Percentiles rank a stretch among this genome's conserved stretches.
Conservation (phyloP, 768 basidiomycete species). For the Rossbeevera mucosa region DNA sequence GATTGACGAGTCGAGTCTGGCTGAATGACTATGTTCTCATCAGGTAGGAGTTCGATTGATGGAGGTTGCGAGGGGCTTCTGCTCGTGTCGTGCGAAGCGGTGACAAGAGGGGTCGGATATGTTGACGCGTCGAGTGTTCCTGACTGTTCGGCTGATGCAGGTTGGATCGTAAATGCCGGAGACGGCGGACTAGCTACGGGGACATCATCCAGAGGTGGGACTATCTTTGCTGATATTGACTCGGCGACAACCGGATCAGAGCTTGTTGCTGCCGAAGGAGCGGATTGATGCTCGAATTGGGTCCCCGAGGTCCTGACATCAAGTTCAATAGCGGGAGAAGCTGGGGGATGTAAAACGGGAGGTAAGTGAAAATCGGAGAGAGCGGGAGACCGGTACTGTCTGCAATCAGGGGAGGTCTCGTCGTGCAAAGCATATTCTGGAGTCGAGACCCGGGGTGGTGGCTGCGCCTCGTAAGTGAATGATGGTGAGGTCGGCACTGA, state of each 20-base stretch:
- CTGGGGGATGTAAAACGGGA: neutral
- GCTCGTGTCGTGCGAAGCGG: slow-evolving; percentile 3
- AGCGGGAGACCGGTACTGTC: neutral
- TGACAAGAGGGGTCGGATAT: neutral
- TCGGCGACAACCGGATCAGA: slow-evolving; percentile 2
- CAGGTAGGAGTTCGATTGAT: neutral
- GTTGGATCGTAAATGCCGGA: slow-evolving; percentile 1
- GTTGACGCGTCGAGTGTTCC: neutral
- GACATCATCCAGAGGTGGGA: neutral
- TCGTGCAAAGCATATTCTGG: neutral
- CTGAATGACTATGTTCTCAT: neutral
- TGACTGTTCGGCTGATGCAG: neutral
- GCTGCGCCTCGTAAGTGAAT: neutral
- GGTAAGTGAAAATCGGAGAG: neutral
- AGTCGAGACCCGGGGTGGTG: neutral
- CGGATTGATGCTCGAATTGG: neutral
- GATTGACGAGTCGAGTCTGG: slow-evolving; percentile 9
- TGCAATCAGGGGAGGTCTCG: no score
- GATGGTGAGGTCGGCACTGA: slow-evolving; percentile 3
- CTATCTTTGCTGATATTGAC: neutral
- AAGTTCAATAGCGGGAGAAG: slow-evolving; percentile 7
- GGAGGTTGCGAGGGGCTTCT: slow-evolving; percentile 16
- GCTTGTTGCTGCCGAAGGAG: neutral
- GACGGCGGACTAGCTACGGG: slow-evolving; percentile 1
- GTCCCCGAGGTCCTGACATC: slow-evolving; percentile 2